Evolutionary conservation across 257 asterid species (phyloP).

Genomic region (Leonotis leonurus): DNA sequence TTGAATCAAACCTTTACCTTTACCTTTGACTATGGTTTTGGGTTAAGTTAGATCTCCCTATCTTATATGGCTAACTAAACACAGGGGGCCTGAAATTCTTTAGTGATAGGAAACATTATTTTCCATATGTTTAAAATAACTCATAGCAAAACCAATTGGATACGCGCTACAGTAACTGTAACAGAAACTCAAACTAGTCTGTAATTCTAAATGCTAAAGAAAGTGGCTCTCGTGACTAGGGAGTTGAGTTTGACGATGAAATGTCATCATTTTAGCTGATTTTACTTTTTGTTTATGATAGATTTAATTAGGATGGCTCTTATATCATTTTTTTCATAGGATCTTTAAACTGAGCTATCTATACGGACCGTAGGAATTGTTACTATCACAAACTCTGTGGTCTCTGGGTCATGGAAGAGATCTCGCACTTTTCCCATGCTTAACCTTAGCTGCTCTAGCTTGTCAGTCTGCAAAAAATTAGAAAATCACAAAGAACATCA

Average conservation of each 20-base stretch:
- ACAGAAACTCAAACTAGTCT: background rate
- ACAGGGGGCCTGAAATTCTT: no score
- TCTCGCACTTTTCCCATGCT: conserved; percentile 66
- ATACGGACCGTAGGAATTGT: conserved; percentile 59
- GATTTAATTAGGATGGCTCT: background rate
- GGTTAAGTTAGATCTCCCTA: no score
- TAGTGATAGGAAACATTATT: no score
- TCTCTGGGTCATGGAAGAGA: conserved; percentile 54
- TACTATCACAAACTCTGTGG: conserved; percentile 67
- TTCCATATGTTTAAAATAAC: background rate
- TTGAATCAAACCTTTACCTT: no score
- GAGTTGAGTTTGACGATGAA: background rate
- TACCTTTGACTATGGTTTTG: no score
- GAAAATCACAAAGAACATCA: background rate
- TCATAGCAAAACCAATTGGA: no score
- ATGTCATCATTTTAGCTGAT: background rate
- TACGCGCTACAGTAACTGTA: background rate
- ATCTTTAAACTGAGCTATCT: background rate
- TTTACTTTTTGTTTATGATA: background rate
- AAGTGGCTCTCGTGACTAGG: background rate
- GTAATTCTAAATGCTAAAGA: background rate
- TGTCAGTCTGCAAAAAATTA: conserved; percentile 37
- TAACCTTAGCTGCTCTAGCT: conserved; percentile 55
- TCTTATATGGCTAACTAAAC: no score
- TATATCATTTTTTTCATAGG: background rate